Conservation (phyloP, 2,329 filamentous ascomycete species). For the Chlorencoelia australis region DNA sequence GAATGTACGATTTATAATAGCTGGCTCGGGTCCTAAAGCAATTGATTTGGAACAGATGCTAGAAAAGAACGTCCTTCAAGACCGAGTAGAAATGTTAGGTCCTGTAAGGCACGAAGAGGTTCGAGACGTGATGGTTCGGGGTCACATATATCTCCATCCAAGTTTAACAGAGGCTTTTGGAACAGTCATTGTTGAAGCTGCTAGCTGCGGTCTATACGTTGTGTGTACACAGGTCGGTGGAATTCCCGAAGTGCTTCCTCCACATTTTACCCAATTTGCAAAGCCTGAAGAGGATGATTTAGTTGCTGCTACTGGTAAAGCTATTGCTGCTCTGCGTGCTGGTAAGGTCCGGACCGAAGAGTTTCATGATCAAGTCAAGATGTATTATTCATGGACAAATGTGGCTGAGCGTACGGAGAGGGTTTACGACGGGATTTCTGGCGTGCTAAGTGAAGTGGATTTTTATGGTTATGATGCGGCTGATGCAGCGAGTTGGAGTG, state of each 20-base stretch:
- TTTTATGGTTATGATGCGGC: slow-evolving; percentile 76
- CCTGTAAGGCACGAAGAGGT: slow-evolving; percentile 93
- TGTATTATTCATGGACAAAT: slow-evolving; percentile 98
- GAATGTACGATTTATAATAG: slow-evolving; percentile 94
- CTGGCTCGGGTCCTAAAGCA: slow-evolving; percentile 88
- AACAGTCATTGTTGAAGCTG: slow-evolving; percentile 94
- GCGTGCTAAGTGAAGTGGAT: slow-evolving; percentile 73
- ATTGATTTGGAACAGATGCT: slow-evolving; percentile 98
- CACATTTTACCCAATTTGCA: slow-evolving; percentile 95
- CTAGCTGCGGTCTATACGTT: slow-evolving; percentile 89
- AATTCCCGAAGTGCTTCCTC: slow-evolving; percentile 90
- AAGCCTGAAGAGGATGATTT: slow-evolving; percentile 95
- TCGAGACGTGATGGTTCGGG: slow-evolving; percentile 91
- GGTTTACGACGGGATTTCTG: slow-evolving; percentile 88
- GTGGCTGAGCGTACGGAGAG: slow-evolving; percentile 88
- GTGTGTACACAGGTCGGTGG: slow-evolving; percentile 95
- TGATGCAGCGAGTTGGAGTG: slow-evolving; percentile 52
- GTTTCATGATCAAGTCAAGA: slow-evolving; percentile 94
- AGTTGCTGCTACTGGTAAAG: slow-evolving; percentile 77
- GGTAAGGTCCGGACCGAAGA: slow-evolving; percentile 84
- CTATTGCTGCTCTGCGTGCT: slow-evolving; percentile 75
- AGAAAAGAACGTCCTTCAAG: slow-evolving; percentile 86
- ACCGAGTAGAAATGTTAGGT: slow-evolving; percentile 85
- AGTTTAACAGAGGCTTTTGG: slow-evolving; percentile 95
- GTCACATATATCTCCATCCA: slow-evolving; percentile 93